Evolutionary conservation across 768 basidiomycete genomes (phyloP).

Genomic region (Podaxis sp.): DNA sequence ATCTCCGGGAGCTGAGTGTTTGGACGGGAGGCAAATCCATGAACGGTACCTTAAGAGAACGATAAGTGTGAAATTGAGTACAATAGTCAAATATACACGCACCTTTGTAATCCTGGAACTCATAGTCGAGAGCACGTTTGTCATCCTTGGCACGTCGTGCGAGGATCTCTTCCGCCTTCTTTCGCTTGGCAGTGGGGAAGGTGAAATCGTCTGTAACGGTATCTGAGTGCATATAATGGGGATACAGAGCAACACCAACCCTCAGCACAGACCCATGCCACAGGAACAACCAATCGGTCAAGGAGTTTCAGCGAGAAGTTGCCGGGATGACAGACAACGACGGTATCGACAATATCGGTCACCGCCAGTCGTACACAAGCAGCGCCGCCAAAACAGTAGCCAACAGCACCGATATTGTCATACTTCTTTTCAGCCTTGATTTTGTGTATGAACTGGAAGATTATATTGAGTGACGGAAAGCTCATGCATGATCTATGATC

Average conservation of each 20-base stretch:
- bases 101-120: constrained; percentile 48
- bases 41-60: constrained; percentile 36
- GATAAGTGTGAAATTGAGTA: neutral
- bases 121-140: constrained; percentile 39
- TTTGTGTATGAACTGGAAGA: constrained; percentile 32
- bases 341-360: constrained; percentile 34
- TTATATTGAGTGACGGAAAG: neutral
- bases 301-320: constrained; percentile 32
- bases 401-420: constrained; percentile 40
- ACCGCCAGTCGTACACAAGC: constrained; percentile 36
- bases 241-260: constrained; percentile 24
- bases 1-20: constrained; percentile 37
- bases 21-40: constrained; percentile 47
- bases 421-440: constrained; percentile 38
- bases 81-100: neutral
- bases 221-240: neutral
- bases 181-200: constrained; percentile 30
- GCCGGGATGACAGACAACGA: constrained; percentile 44
- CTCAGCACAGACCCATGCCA: constrained; percentile 42
- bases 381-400: constrained; percentile 46
- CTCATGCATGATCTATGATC: neutral
- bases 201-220: constrained; percentile 35
- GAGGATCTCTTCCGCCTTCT: constrained; percentile 36
- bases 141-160: constrained; percentile 33
- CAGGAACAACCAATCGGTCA: constrained; percentile 37